These are phyloP conservation scores for Xylariomycetidae sp. DNA, from an alignment of 2,329 filamentous ascomycete species.

Conservation along the genomic window DNA sequence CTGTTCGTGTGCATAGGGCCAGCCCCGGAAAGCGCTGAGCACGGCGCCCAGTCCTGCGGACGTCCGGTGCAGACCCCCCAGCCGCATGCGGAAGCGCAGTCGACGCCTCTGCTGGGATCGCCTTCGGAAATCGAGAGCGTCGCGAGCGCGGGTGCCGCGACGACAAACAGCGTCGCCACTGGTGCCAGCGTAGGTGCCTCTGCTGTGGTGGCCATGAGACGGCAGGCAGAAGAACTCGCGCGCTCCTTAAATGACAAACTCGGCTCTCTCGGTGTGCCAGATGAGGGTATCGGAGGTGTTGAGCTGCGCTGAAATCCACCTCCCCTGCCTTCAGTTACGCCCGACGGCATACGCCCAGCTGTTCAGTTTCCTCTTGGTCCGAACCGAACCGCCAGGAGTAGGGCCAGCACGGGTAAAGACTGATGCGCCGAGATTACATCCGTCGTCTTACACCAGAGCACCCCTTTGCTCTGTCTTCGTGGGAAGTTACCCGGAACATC, in stretches of 20 bases:
- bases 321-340: too few species aligned
- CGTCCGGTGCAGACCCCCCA: slow-evolving; percentile 17
- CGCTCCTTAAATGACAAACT: slow-evolving; percentile 56
- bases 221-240: slow-evolving; percentile 53
- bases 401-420: too few species aligned
- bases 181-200: slow-evolving; percentile 32
- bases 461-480: too few species aligned
- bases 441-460: too few species aligned
- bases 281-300: slow-evolving; percentile 35
- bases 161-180: slow-evolving; percentile 34
- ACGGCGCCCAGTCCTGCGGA: slow-evolving; percentile 12
- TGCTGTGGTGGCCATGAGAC: slow-evolving; percentile 45
- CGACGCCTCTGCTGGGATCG: slow-evolving; percentile 27
- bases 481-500: too few species aligned
- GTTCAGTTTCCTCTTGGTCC: too few species aligned
- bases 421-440: too few species aligned
- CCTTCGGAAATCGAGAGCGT: slow-evolving; percentile 43
- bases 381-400: too few species aligned
- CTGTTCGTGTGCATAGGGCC: slow-evolving; percentile 55
- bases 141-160: slow-evolving; percentile 37
- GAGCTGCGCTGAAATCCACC: slow-evolving; percentile 21
- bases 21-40: slow-evolving; percentile 8
- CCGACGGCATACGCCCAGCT: too few species aligned
- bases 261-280: slow-evolving; percentile 45
- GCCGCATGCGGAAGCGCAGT: slow-evolving; percentile 19